phyloP scores from a whole-genome alignment of 2,329 filamentous ascomycete genomes.

The Paramyrothecium roridum region DNA sequence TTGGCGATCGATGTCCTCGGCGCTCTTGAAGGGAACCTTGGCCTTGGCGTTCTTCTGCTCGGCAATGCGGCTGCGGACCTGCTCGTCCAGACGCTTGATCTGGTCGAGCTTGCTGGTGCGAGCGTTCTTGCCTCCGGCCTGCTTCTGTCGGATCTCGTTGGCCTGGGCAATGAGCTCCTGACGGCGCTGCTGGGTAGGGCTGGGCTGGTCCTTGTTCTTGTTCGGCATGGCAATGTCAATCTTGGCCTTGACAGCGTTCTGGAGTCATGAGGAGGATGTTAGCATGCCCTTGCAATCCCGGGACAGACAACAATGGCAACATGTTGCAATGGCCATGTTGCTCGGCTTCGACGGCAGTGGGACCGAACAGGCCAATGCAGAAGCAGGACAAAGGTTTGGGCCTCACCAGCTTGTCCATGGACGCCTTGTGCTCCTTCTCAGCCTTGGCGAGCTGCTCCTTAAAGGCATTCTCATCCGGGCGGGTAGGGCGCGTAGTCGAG shows the following conservation, averaged over 20 bases:
- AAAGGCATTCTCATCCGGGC: slow-evolving; percentile 83
- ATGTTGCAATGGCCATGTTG: too few species aligned
- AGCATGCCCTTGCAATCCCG: slow-evolving; percentile 4
- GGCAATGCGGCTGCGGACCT: slow-evolving; percentile 77
- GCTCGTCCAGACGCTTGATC: slow-evolving; percentile 87
- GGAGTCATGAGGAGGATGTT: slow-evolving; percentile 11
- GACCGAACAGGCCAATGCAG: background rate
- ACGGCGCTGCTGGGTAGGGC: slow-evolving; percentile 76
- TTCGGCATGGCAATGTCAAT: slow-evolving; percentile 76
- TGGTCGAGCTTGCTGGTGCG: slow-evolving; percentile 79
- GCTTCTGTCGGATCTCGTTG: slow-evolving; percentile 80
- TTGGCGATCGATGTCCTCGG: slow-evolving; percentile 82
- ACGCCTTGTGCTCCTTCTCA: slow-evolving; percentile 80
- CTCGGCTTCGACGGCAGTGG: background rate
- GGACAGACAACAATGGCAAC: background rate
- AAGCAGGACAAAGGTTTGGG: slow-evolving; percentile 5
- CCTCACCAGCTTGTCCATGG: slow-evolving; percentile 58
- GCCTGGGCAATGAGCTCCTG: slow-evolving; percentile 81
- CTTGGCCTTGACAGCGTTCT: slow-evolving; percentile 88
- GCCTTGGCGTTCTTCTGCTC: slow-evolving; percentile 85
- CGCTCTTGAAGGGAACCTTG: slow-evolving; percentile 80
- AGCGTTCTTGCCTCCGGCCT: slow-evolving; percentile 81
- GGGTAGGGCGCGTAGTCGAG: slow-evolving; percentile 64
- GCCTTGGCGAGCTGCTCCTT: slow-evolving; percentile 75
- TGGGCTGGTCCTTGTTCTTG: slow-evolving; percentile 74